Evolutionary conservation across 495 filamentous ascomycete genomes (phyloP).

Genomic region (Xylaria curta): DNA sequence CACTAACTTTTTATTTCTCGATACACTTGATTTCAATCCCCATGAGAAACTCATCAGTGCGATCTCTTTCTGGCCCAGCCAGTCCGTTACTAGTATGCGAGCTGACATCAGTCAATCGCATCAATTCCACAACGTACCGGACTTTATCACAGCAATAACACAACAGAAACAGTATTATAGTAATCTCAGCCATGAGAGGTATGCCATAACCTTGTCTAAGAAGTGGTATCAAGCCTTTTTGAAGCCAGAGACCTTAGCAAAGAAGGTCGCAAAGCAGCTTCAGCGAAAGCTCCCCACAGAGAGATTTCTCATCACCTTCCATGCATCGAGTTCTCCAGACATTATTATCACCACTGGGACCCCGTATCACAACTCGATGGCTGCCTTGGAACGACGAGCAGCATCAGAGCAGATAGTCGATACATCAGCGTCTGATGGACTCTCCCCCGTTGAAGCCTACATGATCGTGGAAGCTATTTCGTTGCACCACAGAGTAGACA

Average conservation of each 20-base stretch:
- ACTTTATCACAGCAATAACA: not conserved
- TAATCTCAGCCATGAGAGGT: constrained; percentile 11
- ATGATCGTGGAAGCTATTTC: constrained; percentile 13
- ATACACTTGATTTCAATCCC: constrained; percentile 7
- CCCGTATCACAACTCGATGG: constrained; percentile 13
- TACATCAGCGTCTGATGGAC: constrained; percentile 8
- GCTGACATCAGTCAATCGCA: constrained; percentile 12
- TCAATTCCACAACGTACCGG: constrained; percentile 11
- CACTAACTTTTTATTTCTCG: constrained; percentile 3
- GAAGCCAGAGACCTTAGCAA: constrained; percentile 8
- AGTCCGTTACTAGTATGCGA: not conserved
- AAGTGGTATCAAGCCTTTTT: not conserved
- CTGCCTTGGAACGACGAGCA: constrained; percentile 11
- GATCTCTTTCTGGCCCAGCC: constrained; percentile 8
- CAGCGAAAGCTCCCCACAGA: constrained; percentile 14
- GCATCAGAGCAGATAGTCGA: constrained; percentile 3
- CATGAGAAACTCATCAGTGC: constrained; percentile 15
- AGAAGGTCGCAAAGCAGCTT: constrained; percentile 19
- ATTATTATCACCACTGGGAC: constrained; percentile 3
- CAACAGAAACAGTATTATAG: constrained; percentile 2
- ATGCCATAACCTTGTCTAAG: constrained; percentile 7
- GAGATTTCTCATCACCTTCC: constrained; percentile 15
- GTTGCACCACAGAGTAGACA: not conserved
- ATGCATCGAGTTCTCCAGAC: constrained; percentile 1
- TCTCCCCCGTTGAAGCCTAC: constrained; percentile 3